Evolutionary conservation across 768 basidiomycete species (phyloP).

Genomic region (Kwoniella sp.): DNA sequence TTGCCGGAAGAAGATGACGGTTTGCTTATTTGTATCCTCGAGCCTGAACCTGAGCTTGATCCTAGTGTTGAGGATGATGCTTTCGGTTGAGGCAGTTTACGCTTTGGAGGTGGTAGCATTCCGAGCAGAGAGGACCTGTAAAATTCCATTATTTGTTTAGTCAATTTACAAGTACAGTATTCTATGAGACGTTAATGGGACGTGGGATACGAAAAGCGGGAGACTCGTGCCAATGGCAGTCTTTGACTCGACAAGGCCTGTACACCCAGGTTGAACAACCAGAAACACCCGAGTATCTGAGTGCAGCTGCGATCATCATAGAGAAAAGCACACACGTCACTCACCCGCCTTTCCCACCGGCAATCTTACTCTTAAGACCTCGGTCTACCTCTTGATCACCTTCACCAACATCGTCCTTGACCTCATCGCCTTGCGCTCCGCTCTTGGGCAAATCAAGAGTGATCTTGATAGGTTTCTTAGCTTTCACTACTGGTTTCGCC

Average conservation of each 20-base stretch:
- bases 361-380: slow-evolving; percentile 25
- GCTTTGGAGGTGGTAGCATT: slow-evolving; percentile 53
- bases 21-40: slow-evolving; percentile 36
- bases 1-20: slow-evolving; percentile 20
- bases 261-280: no score
- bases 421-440: background rate
- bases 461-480: slow-evolving; percentile 42
- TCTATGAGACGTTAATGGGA: no score
- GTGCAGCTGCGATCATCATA: no score
- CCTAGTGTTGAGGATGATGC: slow-evolving; percentile 12
- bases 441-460: slow-evolving; percentile 41
- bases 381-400: slow-evolving; percentile 21
- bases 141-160: no score
- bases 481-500: slow-evolving; percentile 26
- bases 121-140: slow-evolving; percentile 47
- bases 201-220: no score
- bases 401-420: slow-evolving; percentile 8
- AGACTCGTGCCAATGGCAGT: no score
- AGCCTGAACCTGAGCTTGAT: background rate
- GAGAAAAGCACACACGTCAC: slow-evolving; percentile 6
- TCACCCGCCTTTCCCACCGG: slow-evolving; percentile 44
- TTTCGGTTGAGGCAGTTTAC: slow-evolving; percentile 36
- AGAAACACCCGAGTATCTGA: no score
- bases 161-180: background rate
- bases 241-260: no score